Base-by-base conservation (phyloP, 805 yeast species). In the Groenewaldozyma tartarivorans region DNA sequence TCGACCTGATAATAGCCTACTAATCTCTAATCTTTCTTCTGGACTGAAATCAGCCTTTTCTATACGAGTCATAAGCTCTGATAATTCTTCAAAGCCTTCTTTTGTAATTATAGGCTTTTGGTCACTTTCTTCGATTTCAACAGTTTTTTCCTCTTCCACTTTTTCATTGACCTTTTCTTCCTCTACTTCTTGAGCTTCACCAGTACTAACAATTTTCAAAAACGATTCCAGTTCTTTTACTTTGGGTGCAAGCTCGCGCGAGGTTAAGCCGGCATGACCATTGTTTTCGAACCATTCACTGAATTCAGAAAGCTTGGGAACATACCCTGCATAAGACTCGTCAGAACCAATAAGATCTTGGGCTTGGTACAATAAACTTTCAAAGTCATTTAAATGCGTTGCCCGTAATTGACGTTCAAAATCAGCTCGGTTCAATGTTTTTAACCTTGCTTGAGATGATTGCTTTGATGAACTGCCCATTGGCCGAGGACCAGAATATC, bases 241-340 rank as follows among this genome's bases (percentile, higher is more conserved):
- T 33, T 44, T 46, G 33, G 35, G 21, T 35, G 33, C 17, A 45
- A 35, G n/a, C 11, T 43, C 40, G 36, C 40, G 9, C 61, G 36
- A 0, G 58, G 47, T 1, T 13, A 24, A 13, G 11, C 82, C 72
- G 18, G 62, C 66, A 40, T 73, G 81, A 29, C 84, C 69, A 15
- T 77, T 86, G 51, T 73, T 75, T 38, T 85, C 94, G 30, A 86
- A 63, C 95, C 95, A 85, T 44, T 81, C 90, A 35, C 82, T 61
- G 3, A 80, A 72, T 4, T 63, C 46, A 0, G 50, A 42, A 1
- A 63, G 48, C 6, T 70, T 59, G 22, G 57, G 49, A 26, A 47
- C 40, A 21, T 74, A 45, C 30, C 67, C 62, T 5, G 75, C 74
- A 0, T 71, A 64, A 35, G 66, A 69, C 9, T 58, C 58, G 0